Evolutionary conservation across 2,329 filamentous ascomycete species (phyloP).

Genomic region (Colletotrichum melonis): DNA sequence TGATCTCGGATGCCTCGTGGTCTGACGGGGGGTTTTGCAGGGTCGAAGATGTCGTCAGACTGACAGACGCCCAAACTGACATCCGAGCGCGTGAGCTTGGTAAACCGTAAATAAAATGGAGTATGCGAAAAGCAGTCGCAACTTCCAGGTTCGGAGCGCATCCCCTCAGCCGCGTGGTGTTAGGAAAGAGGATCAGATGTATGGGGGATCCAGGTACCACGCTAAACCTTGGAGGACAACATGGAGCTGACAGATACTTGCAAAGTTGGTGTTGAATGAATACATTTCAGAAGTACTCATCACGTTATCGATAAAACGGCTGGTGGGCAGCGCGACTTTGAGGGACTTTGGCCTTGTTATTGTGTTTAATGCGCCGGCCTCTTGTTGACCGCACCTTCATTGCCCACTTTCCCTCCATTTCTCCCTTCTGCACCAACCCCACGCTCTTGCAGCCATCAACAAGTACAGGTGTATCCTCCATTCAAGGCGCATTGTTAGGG

Average conservation of each 20-base stretch:
- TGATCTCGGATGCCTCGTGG: background rate
- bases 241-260: conserved; percentile 23
- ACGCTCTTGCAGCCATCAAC: conserved; percentile 45
- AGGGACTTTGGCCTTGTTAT: conserved; percentile 31
- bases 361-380: conserved; percentile 34
- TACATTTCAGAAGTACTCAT: background rate
- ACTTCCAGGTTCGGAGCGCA: conserved; percentile 6
- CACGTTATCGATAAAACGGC: conserved; percentile 15
- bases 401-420: conserved; percentile 37
- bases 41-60: conserved; percentile 25
- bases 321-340: conserved; percentile 18
- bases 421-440: conserved; percentile 51
- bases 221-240: background rate
- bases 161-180: conserved; percentile 31
- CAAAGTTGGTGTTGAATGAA: background rate
- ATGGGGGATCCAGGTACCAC: conserved; percentile 25
- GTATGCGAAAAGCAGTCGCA: conserved; percentile 17
- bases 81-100: conserved; percentile 26
- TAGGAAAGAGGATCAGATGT: conserved; percentile 23
- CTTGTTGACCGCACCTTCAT: conserved; percentile 40
- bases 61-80: conserved; percentile 26
- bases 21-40: background rate
- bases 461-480: conserved; percentile 40
- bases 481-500: conserved; percentile 37
- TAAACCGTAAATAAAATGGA: background rate